These are phyloP conservation scores for Globisporangium nunn DNA, from an alignment of 352 stramenopile genomes.

Conservation along the genomic window DNA sequence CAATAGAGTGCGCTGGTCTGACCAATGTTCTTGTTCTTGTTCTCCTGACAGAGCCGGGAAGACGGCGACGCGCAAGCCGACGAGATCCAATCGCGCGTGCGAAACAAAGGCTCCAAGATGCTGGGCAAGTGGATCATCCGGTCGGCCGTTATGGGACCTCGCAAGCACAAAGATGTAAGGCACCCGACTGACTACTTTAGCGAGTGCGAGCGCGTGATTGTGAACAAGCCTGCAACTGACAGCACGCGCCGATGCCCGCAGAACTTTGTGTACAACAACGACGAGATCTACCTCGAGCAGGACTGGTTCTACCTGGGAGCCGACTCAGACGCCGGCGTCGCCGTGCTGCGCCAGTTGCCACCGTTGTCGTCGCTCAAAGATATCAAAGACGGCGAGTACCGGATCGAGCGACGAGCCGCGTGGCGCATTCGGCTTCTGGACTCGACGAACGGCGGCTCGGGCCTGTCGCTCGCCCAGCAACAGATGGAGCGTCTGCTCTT, in stretches of 20 bases:
- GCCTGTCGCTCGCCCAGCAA: conserved; percentile 64
- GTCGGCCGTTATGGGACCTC: conserved; percentile 36
- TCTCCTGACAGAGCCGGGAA: conserved; percentile 37
- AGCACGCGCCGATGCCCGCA: conserved; percentile 6
- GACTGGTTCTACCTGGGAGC: conserved; percentile 81
- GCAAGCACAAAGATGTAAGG: conserved; percentile 45
- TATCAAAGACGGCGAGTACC: conserved; percentile 48
- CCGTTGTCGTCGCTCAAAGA: conserved; percentile 23
- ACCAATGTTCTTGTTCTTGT: not conserved
- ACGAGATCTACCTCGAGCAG: conserved; percentile 78
- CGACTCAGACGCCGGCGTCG: conserved; percentile 51
- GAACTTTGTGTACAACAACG: conserved; percentile 80
- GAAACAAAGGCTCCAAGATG: conserved; percentile 73
- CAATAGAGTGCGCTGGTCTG: not conserved
- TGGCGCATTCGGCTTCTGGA: conserved; percentile 68
- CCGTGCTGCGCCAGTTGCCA: conserved; percentile 58
- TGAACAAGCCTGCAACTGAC: not conserved
- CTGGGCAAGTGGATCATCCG: conserved; percentile 75
- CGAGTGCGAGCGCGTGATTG: not conserved
- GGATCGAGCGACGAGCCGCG: conserved; percentile 55
- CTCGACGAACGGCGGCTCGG: conserved; percentile 53
- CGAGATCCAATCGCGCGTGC: conserved; percentile 68
- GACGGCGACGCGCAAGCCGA: conserved; percentile 68
- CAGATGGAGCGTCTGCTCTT: conserved; percentile 76
- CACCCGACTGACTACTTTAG: too few species aligned